Conservation (phyloP, 176 grass and related monocot species). For the Aegilops speltoides region DNA sequence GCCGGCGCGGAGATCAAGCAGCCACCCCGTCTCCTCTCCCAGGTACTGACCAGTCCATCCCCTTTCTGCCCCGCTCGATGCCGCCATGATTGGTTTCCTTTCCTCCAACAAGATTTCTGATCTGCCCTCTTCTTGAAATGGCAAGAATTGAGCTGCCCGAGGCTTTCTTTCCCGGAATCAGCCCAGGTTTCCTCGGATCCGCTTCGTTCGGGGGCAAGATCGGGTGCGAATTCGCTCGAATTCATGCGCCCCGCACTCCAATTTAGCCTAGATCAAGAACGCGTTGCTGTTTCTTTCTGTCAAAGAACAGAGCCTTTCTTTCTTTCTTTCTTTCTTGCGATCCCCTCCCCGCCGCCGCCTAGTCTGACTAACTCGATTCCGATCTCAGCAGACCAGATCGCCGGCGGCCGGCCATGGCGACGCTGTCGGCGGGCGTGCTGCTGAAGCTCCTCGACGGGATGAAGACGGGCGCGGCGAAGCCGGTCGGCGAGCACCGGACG, state of each 20-base stretch:
- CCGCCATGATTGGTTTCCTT: no score
- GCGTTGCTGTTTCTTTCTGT: neutral
- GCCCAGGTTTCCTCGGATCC: no score
- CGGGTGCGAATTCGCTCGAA: neutral
- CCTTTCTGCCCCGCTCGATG: no score
- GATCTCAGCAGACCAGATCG: neutral
- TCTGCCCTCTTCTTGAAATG: no score
- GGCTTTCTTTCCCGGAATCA: no score
- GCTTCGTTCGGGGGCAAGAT: neutral
- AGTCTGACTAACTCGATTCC: neutral
- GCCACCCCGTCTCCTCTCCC: no score
- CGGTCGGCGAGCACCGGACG: constrained; percentile 67
- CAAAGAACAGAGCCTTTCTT: neutral
- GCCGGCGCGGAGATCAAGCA: no score
- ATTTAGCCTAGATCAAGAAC: neutral
- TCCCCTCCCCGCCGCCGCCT: neutral
- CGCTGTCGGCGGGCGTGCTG: constrained; percentile 68
- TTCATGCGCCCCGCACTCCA: no score
- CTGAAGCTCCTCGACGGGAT: constrained; percentile 79
- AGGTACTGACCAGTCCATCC: no score
- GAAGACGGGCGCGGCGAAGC: constrained; percentile 53
- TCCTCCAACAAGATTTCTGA: no score
- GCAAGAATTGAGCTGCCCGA: no score
- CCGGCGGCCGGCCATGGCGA: constrained; percentile 36
- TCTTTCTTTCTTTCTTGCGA: neutral